A percentile compares a stretch with the other conserved stretches of the same genome.
Conservation (phyloP, 495 filamentous ascomycete genomes). For the Neurospora tetrasperma region DNA sequence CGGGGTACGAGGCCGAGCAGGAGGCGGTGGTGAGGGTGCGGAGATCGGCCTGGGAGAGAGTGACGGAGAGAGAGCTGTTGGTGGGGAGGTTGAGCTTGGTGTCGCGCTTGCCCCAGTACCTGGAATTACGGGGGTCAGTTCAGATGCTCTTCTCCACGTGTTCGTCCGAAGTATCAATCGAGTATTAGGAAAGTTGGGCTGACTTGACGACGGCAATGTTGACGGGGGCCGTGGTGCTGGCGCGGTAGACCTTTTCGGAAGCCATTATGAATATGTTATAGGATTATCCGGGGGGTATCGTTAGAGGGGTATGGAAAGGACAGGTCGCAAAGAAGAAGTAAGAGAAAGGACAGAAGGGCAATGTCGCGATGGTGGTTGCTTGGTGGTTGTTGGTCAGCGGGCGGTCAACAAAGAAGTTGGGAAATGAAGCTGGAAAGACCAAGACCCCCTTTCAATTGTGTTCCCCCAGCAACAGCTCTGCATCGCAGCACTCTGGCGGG, state of each 20-base stretch:
- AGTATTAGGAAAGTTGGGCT: slow-evolving; percentile 3
- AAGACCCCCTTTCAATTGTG: not conserved
- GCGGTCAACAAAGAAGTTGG: not conserved
- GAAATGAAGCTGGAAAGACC: not conserved
- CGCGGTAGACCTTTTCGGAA: slow-evolving; percentile 58
- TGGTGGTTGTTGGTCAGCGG: not conserved
- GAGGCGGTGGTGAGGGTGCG: slow-evolving; percentile 94
- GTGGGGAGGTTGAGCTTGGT: slow-evolving; percentile 87
- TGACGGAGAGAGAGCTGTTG: slow-evolving; percentile 93
- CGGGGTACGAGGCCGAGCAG: slow-evolving; percentile 65
- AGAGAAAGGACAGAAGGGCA: not conserved
- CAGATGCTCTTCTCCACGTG: not conserved
- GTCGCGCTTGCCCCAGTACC: slow-evolving; percentile 98
- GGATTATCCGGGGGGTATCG: not conserved
- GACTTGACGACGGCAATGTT: slow-evolving; percentile 99
- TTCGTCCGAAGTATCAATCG: not conserved
- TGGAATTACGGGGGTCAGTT: slow-evolving; percentile 25
- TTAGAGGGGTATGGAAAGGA: not conserved
- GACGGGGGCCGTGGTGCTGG: slow-evolving; percentile 91
- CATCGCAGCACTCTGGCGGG: not conserved
- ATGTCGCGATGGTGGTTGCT: not conserved
- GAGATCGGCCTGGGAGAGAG: slow-evolving; percentile 86
- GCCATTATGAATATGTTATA: slow-evolving; percentile 29
- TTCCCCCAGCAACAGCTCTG: not conserved
- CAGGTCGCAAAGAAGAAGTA: not conserved